Evolutionary conservation across 306 rosid species (phyloP).

Genomic region (Mimosa bimucronata): DNA sequence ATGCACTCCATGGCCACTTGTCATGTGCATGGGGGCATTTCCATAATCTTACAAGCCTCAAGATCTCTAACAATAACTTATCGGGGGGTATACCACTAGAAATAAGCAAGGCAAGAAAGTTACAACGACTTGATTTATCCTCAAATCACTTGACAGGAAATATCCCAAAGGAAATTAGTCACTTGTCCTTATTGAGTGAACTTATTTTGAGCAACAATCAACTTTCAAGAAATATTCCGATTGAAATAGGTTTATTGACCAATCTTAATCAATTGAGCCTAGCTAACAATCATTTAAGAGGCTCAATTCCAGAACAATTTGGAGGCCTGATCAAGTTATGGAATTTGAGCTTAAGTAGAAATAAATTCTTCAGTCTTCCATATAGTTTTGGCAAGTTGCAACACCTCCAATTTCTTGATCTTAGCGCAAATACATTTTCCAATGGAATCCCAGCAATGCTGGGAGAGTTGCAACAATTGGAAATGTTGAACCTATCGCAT

Average conservation of each 20-base stretch:
- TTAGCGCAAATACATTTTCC: no score
- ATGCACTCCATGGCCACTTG: background rate
- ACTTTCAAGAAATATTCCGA: background rate
- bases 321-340: background rate
- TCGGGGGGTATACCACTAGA: background rate
- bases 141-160: background rate
- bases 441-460: no score
- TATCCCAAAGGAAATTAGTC: background rate
- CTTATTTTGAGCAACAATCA: background rate
- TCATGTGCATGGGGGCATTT: background rate
- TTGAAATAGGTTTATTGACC: background rate
- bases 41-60: background rate
- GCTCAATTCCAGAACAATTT: background rate
- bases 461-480: no score
- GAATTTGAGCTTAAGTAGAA: background rate
- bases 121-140: background rate
- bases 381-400: no score
- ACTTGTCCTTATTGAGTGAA: background rate
- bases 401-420: no score
- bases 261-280: background rate
- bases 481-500: no score
- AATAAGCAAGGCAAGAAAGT: background rate
- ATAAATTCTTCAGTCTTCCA: no score
- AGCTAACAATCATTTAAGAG: background rate
- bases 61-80: no score